A percentile compares a stretch with the other conserved stretches of the same genome.
Conservation (phyloP, 495 filamentous ascomycete genomes). For the Lentithecium fluviatile region DNA sequence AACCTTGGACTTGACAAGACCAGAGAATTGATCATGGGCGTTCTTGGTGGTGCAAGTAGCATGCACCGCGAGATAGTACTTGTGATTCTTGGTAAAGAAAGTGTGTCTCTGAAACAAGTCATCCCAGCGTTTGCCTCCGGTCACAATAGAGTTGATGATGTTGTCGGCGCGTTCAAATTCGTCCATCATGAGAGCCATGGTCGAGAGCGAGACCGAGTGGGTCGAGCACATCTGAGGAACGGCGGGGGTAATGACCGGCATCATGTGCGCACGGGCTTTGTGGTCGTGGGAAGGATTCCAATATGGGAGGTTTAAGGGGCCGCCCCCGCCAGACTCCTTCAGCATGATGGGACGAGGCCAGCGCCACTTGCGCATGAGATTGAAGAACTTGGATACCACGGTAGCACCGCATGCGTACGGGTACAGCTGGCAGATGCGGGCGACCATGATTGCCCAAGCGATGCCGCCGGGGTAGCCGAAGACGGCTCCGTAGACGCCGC, state of each 20-base stretch:
- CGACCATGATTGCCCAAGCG: constrained; percentile 96
- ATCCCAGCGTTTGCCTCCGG: constrained; percentile 73
- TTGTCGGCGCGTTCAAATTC: constrained; percentile 76
- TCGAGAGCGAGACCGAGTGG: constrained; percentile 85
- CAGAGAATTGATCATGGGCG: constrained; percentile 81
- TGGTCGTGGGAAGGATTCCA: constrained; percentile 95
- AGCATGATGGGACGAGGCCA: constrained; percentile 91
- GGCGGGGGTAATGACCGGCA: constrained; percentile 95
- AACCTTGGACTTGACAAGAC: constrained; percentile 89
- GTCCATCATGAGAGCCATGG: constrained; percentile 75
- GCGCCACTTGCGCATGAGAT: constrained; percentile 83
- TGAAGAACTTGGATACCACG: constrained; percentile 89
- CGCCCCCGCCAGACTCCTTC: constrained; percentile 82
- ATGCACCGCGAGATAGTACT: constrained; percentile 88
- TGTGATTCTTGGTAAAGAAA: constrained; percentile 90
- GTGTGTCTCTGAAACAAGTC: constrained; percentile 83
- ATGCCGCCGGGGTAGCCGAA: constrained; percentile 96
- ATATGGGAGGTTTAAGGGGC: constrained; percentile 68
- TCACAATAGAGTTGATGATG: constrained; percentile 77
- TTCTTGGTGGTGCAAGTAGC: constrained; percentile 84
- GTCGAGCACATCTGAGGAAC: constrained; percentile 97
- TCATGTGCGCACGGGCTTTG: constrained; percentile 77
- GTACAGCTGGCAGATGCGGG: constrained; percentile 95
- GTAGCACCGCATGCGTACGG: constrained; percentile 83
- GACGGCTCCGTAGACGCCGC: constrained; percentile 91